These are phyloP conservation scores for Penicillium antarcticum DNA, from an alignment of 495 filamentous ascomycete genomes.

Conservation along the genomic window DNA sequence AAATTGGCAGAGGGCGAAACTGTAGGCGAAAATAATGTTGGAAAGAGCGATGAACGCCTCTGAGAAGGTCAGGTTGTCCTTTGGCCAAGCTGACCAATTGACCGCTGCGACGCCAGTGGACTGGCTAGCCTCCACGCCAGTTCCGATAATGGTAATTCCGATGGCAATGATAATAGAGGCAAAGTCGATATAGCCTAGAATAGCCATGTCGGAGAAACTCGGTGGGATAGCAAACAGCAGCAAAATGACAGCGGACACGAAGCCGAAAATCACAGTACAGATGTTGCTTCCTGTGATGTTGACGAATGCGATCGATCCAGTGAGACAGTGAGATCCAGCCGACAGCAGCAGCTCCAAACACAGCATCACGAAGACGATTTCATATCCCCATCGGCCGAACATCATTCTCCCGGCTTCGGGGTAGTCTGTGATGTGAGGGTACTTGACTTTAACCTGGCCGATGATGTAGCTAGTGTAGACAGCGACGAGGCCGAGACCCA, in stretches of 20 bases:
- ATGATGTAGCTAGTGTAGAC: constrained; percentile 67
- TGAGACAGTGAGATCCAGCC: constrained; percentile 67
- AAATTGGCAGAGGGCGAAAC: constrained; percentile 65
- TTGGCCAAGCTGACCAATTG: constrained; percentile 38
- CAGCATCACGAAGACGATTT: constrained; percentile 58
- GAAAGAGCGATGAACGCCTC: constrained; percentile 57
- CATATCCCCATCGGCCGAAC: constrained; percentile 46
- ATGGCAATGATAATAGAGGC: constrained; percentile 63
- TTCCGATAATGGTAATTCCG: constrained; percentile 64
- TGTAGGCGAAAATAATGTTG: constrained; percentile 68
- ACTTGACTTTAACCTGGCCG: constrained; percentile 61
- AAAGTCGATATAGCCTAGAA: constrained; percentile 60
- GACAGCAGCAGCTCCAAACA: constrained; percentile 63
- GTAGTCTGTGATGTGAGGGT: constrained; percentile 58
- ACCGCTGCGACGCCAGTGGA: constrained; percentile 31
- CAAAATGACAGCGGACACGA: constrained; percentile 59
- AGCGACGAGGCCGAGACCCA: constrained; percentile 56
- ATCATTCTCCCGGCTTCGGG: constrained; percentile 59
- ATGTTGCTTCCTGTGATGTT: constrained; percentile 54
- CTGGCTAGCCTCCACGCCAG: constrained; percentile 44
- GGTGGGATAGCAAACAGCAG: constrained; percentile 59
- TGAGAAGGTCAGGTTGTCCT: constrained; percentile 27
- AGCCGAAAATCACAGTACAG: constrained; percentile 62
- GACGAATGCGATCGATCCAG: constrained; percentile 66
- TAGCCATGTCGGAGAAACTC: constrained; percentile 52